Conservation (phyloP, 1,284 basidiomycete genomes). For the Cryptococcus floricola region DNA sequence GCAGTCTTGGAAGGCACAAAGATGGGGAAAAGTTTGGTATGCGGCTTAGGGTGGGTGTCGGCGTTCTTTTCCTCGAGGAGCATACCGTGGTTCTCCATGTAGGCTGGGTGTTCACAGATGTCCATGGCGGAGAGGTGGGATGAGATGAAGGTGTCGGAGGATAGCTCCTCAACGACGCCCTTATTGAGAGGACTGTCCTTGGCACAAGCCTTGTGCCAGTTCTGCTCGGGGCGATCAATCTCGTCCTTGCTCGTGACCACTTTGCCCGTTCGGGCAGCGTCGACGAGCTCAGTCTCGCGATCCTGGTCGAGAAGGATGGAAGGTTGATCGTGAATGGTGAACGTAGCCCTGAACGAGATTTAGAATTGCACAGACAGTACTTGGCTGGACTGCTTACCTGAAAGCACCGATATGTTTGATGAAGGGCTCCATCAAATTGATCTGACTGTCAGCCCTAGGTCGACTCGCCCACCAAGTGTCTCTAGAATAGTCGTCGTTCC, state of each 20-base stretch:
- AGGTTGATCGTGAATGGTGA: conserved; percentile 49
- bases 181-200: conserved; percentile 39
- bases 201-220: conserved; percentile 44
- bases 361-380: neutral
- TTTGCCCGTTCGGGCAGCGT: conserved; percentile 33
- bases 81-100: conserved; percentile 49
- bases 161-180: conserved; percentile 30
- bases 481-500: conserved; percentile 50
- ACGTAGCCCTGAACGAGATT: neutral
- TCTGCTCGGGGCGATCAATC: conserved; percentile 34
- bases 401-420: conserved; percentile 38
- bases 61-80: conserved; percentile 42
- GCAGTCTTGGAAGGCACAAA: conserved; percentile 45
- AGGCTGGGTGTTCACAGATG: conserved; percentile 47
- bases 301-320: conserved; percentile 43
- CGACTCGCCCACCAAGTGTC: conserved; percentile 47
- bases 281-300: conserved; percentile 36
- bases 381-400: conserved; percentile 26
- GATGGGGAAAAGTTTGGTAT: conserved; percentile 43
- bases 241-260: conserved; percentile 39
- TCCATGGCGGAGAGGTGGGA: conserved; percentile 46
- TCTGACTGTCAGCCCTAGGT: conserved; percentile 46
- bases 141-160: conserved; percentile 42
- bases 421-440: conserved; percentile 51
- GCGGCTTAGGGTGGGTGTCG: conserved; percentile 40